Evolutionary conservation across 1,284 basidiomycete genomes (phyloP), one percentile per base, ranked within the genome.

Genomic region (Violaceomyces palustris): DNA sequence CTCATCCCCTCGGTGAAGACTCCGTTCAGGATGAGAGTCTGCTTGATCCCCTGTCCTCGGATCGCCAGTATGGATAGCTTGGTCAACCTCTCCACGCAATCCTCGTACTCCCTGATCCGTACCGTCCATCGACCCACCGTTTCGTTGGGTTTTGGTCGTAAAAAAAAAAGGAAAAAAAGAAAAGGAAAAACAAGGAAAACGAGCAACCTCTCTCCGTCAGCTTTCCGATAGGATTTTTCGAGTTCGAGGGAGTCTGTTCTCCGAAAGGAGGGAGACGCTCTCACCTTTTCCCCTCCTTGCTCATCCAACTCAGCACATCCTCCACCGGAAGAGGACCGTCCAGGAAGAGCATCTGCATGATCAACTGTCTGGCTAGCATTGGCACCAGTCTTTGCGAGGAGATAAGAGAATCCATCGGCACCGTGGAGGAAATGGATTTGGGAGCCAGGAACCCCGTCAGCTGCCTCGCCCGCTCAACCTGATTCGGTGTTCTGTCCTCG

Each of bases 301-400:
- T 81, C 17, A 92, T 83, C 84, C 92, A 90, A 3, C 84, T 81
- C n/a, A 82, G 78, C 78, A 94, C 83, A 1, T 88, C 87, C 7
- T 80, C 76, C 10, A 79, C 75, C 0, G 81, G 77, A 32, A 94
- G 81, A 0, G 86, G 78, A 12, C 81, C 81, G 64, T 96, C 88
- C 6, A 93, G 80, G 88, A 94, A 99, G 8, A 98, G 78, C 40
- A 91, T 73, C 70, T 88, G 88, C 81, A 96, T 85, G 32, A 96
- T 82, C 24, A 97, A 79, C 74, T 97, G 92, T 29, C 90, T 79
- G 60, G 91, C 88, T 26, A 94, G 75, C 18, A 88, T 84, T 3
- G 84, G 85, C 18, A 98, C 77, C 17, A 97, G 79, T 38, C 92
- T 92, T 35, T 24, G n/a, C n/a, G n/a, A n/a, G 11, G n/a, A n/a